Base-by-base conservation (phyloP, 805 yeast genomes). In the Ogataea degrootiae region DNA sequence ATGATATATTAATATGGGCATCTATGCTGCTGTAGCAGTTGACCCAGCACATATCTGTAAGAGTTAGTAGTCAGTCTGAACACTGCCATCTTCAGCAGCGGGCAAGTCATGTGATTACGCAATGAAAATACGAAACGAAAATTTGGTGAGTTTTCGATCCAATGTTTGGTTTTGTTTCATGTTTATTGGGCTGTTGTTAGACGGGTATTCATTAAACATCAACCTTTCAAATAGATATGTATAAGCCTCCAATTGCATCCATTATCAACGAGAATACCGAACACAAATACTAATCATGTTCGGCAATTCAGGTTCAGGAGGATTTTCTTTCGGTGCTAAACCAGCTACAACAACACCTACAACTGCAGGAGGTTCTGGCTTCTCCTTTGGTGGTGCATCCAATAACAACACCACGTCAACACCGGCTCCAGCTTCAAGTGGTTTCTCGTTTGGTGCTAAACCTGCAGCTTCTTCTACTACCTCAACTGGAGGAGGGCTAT, bases 371-470 rank as follows among this genome's bases (percentile, higher is more conserved):
- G 31, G 39, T 21, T 19, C 39, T 37, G 42, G 49, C 6, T 47
- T 47, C 26, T 40, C 50, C 14, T 42, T 46, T 42, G 53, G 56
- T 29, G 44, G 42, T 39, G n/a, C 51, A 23, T 21, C 49, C 26
- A 40, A 40, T 17, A 37, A 36, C 23, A 29, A 29, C 19, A 39
- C 44, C 15, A 35, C 44, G 2, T 6, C 44, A 36, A 41, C 50
- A 35, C 45, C 45, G n/a, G 41, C 43, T 6, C 37, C 44, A 7
- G 31, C 51, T 15, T n/a, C 34, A 14, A 29, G 43, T 19, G 48
- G 54, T 0, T 49, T 53, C 19, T 41, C 51, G 1, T 49, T 55
- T 43, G 58, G 56, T 8, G 40, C 48, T n/a, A 49, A 47, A 21
- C 34, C 51, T 4, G 46, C 44, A 23, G 45, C 49, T 22, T 23